Conservation (phyloP, 2,329 filamentous ascomycete genomes). For the Hypoxylon sp. region DNA sequence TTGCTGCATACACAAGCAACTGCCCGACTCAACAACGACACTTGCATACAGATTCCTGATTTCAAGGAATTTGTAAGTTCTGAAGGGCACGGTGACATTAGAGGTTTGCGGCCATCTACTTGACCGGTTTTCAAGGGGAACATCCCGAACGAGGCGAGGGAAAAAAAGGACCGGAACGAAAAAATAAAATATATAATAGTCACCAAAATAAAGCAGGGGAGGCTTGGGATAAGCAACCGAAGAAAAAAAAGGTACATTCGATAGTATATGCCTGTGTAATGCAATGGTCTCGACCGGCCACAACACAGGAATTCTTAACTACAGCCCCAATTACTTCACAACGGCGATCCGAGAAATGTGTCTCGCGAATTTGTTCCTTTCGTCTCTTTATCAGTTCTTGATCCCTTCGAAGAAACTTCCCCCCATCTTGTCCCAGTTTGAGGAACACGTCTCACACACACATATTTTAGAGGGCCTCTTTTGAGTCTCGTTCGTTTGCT, state of each 20-base stretch:
- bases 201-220: slow-evolving; percentile 40
- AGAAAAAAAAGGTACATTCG: slow-evolving; percentile 48
- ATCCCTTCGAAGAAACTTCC: slow-evolving; percentile 45
- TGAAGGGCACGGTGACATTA: slow-evolving; percentile 21
- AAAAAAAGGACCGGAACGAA: slow-evolving; percentile 8
- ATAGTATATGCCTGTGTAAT: slow-evolving; percentile 48
- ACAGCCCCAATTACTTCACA: slow-evolving; percentile 46
- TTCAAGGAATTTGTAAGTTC: slow-evolving; percentile 21
- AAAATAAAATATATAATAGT: slow-evolving; percentile 25
- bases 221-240: slow-evolving; percentile 40
- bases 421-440: slow-evolving; percentile 42
- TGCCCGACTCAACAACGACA: slow-evolving; percentile 42
- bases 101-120: slow-evolving; percentile 29
- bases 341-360: slow-evolving; percentile 47
- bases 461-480: slow-evolving; percentile 35
- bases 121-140: slow-evolving; percentile 14
- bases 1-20: slow-evolving; percentile 45
- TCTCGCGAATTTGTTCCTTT: slow-evolving; percentile 46
- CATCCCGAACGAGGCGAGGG: slow-evolving; percentile 20
- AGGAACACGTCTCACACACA: slow-evolving; percentile 52
- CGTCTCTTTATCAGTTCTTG: slow-evolving; percentile 46
- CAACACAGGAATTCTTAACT: slow-evolving; percentile 44
- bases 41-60: slow-evolving; percentile 31
- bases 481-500: slow-evolving; percentile 45
- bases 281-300: slow-evolving; percentile 46